These are phyloP conservation scores for Cochliopodium minus DNA, from an alignment of 208 protist genomes.

Conservation along the genomic window DNA sequence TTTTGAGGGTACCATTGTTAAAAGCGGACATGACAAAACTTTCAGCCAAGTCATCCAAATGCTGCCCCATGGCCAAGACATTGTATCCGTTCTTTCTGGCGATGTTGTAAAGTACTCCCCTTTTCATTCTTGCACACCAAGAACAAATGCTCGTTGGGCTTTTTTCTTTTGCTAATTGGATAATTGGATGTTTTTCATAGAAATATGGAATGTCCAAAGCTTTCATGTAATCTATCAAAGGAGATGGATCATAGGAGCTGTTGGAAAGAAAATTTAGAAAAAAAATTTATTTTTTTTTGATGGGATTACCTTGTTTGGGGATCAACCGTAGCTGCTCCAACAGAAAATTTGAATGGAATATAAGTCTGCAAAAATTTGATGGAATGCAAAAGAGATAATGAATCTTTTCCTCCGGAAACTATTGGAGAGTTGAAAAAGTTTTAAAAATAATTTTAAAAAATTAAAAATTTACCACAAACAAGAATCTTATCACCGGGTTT, in stretches of 20 bases:
- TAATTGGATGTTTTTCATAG: conserved; percentile 34
- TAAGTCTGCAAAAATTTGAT: conserved; percentile 17
- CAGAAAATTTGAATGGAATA: conserved; percentile 24
- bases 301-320: conserved; percentile 35
- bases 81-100: conserved; percentile 42
- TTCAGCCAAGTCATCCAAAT: conserved; percentile 52
- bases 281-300: too few species aligned
- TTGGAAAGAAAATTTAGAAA: too few species aligned
- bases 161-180: conserved; percentile 27
- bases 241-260: conserved; percentile 40
- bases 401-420: conserved; percentile 51
- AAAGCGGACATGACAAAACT: conserved; percentile 51
- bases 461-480: too few species aligned
- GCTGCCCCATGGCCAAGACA: conserved; percentile 45
- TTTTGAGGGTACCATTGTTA: conserved; percentile 45
- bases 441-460: too few species aligned
- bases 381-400: conserved; percentile 36
- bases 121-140: conserved; percentile 57
- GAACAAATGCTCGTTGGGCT: conserved; percentile 34
- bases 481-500: conserved; percentile 34
- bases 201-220: conserved; percentile 42
- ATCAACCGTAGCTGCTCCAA: conserved; percentile 47
- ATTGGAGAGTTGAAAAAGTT: too few species aligned
- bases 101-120: conserved; percentile 41
- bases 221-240: conserved; percentile 26